Conservation (phyloP, 129 eudicot species). For the Smallanthus sonchifolius region DNA sequence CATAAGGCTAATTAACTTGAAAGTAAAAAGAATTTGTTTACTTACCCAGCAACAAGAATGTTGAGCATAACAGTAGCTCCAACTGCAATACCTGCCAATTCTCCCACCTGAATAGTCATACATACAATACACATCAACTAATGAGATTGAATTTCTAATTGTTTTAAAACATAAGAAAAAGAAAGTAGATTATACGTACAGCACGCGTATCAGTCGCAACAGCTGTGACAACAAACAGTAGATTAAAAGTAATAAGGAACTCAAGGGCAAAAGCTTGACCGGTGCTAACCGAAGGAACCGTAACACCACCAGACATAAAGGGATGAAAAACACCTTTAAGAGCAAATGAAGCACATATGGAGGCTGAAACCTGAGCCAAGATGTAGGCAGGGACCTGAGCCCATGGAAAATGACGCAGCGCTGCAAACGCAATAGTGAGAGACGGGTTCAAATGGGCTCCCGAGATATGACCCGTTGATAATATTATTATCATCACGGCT, state of each 20-base stretch:
- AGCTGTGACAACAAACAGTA: constrained; percentile 80
- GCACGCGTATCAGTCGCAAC: constrained; percentile 94
- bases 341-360: constrained; percentile 77
- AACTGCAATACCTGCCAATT: constrained; percentile 82
- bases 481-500: constrained; percentile 70
- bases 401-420: constrained; percentile 86
- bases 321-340: constrained; percentile 77
- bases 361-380: constrained; percentile 68
- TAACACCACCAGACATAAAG: constrained; percentile 79
- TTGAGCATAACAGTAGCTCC: constrained; percentile 93
- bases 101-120: constrained; percentile 60
- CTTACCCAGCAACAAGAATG: constrained; percentile 89
- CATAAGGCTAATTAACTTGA: not conserved
- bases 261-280: constrained; percentile 87
- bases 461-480: constrained; percentile 83
- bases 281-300: constrained; percentile 60
- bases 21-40: not conserved
- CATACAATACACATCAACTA: not conserved
- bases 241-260: constrained; percentile 72
- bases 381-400: constrained; percentile 77
- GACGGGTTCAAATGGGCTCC: constrained; percentile 92
- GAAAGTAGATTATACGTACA: constrained; percentile 26
- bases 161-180: not conserved
- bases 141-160: not conserved
- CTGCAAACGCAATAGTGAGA: constrained; percentile 75